Evolutionary conservation across 1,284 basidiomycete genomes (phyloP).

Genomic region (Trichosporon asahii): DNA sequence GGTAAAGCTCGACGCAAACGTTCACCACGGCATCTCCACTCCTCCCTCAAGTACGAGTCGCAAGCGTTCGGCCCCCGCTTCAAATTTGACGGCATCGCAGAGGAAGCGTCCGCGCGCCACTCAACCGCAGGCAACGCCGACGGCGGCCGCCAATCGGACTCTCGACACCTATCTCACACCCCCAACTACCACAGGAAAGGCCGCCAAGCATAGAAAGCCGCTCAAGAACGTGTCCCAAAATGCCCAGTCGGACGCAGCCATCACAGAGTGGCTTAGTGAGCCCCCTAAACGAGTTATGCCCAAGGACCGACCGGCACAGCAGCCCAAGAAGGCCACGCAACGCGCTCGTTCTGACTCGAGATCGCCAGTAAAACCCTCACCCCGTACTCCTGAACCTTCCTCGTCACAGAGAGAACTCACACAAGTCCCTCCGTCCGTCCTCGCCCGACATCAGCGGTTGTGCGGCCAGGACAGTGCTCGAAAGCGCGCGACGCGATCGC

Average conservation of each 20-base stretch:
- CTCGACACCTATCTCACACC: constrained; percentile 21
- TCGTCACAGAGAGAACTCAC: constrained; percentile 24
- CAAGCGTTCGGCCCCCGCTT: background rate
- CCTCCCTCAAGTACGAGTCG: constrained; percentile 23
- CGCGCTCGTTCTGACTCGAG: background rate
- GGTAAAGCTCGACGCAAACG: constrained; percentile 16
- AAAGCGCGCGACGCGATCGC: constrained; percentile 16
- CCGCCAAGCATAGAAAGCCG: background rate
- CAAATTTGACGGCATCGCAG: background rate
- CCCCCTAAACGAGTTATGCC: background rate
- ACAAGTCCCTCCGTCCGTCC: constrained; percentile 30
- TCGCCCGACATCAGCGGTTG: constrained; percentile 28
- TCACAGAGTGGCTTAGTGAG: background rate
- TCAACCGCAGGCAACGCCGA: constrained; percentile 10
- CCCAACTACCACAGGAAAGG: constrained; percentile 10
- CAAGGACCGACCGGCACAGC: background rate
- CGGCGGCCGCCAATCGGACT: background rate
- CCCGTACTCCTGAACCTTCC: constrained; percentile 8
- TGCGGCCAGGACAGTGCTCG: constrained; percentile 28
- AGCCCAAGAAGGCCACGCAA: background rate
- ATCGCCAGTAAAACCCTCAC: background rate
- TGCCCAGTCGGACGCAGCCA: background rate
- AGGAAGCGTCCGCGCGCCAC: background rate
- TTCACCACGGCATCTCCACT: constrained; percentile 30
- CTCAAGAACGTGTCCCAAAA: background rate